Base-by-base conservation (phyloP, 192 early-diverging fungal genomes). In the Umbelopsis sp. region DNA sequence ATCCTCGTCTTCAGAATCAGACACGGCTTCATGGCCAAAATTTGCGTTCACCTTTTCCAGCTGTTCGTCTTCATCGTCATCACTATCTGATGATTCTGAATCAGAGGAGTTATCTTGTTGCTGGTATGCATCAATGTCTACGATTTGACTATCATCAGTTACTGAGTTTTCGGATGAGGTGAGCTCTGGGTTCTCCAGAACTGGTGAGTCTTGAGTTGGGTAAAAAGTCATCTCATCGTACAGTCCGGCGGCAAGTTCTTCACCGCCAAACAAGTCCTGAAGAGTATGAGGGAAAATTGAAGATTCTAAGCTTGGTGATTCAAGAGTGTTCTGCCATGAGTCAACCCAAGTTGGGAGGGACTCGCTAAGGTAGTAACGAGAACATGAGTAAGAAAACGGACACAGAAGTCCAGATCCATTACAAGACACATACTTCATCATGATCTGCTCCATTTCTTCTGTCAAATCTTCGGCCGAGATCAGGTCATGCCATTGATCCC, bases 191-290 rank as follows among this genome's bases (percentile, higher is more conserved):
- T 46, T 44, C 8, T 47, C 41, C 25, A 41, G 15, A 53, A 49
- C 66, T 25, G 49, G 74, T 47, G 49, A 64, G 51, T 16, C 33
- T 35, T 67, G 68, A 70, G n/a, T 64, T 46, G 52, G 53, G 46
- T 64, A 68, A 72, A 70, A 79, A 27, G 78, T 70, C 37, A 79
- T 37, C 69, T 79, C 78, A 73, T 79, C 78, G 66, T 79, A 79
- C 1, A 79, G 58, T 12, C 33, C 47, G 20, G 64, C 21, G 7
- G 68, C 35, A 35, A 78, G 46, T 1, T 69, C 51, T 45, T 74
- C 77, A 46, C 73, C 71, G 18, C 77, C 77, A 67, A 78, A 71
- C 20, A 78, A 22, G 68, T 72, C 70, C n/a, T 68, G 45, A 21
- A 76, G 46, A 4, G 55, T 61, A 61, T 61, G 27, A 70, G 76